Evolutionary conservation across 2,329 filamentous ascomycete species (phyloP).

Genomic region (Ophiosphaerella herpotricha): DNA sequence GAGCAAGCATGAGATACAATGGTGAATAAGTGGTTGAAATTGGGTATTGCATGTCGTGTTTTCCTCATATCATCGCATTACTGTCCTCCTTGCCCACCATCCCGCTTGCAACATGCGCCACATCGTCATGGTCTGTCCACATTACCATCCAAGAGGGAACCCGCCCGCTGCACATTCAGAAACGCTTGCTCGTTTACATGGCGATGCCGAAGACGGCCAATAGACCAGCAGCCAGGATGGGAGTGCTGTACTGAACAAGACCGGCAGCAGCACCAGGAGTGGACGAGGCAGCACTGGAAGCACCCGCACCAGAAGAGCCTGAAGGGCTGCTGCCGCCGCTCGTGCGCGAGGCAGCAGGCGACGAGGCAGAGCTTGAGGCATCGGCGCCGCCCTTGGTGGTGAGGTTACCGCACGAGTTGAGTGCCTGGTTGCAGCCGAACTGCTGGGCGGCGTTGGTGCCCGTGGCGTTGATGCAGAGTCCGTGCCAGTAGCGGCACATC

Average conservation of each 20-base stretch:
- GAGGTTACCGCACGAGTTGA: conserved; percentile 56
- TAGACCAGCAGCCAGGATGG: conserved; percentile 58
- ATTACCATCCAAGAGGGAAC: conserved; percentile 32
- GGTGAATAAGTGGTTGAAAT: conserved; percentile 26
- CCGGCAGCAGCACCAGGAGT: conserved; percentile 52
- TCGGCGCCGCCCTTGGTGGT: conserved; percentile 38
- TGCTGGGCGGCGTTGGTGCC: conserved; percentile 45
- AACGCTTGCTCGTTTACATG: conserved; percentile 51
- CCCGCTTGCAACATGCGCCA: conserved; percentile 15
- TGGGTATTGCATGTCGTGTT: conserved; percentile 42
- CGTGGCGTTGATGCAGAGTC: conserved; percentile 47
- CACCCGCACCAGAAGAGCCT: conserved; percentile 33
- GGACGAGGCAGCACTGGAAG: conserved; percentile 14
- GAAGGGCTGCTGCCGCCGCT: conserved; percentile 22
- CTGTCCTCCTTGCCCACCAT: conserved; percentile 23
- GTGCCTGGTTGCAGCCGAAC: conserved; percentile 51
- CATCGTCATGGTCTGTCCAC: conserved; percentile 23
- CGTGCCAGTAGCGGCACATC: conserved; percentile 60
- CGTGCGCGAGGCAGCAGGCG: conserved; percentile 33
- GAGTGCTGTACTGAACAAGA: conserved; percentile 56
- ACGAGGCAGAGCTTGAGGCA: conserved; percentile 29
- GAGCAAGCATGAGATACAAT: background rate
- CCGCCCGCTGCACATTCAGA: conserved; percentile 26
- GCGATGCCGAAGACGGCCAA: conserved; percentile 62
- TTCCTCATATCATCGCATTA: conserved; percentile 44